Conservation (phyloP, 1,284 basidiomycete genomes). For the Ustilago shanxiensis region DNA sequence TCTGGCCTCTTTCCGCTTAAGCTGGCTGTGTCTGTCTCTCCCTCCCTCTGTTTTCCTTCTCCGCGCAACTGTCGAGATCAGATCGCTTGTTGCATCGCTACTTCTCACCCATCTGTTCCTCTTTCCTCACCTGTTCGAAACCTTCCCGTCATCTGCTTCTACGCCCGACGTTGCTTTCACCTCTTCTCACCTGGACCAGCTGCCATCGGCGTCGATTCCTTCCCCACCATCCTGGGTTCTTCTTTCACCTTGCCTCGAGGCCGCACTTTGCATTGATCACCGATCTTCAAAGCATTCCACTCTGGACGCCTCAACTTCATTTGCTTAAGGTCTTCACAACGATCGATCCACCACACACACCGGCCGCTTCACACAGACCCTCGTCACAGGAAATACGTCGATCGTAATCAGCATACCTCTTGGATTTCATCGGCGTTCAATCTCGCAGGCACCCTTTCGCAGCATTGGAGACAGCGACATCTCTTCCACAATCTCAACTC, state of each 20-base stretch:
- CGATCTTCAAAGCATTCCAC: background rate
- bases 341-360: background rate
- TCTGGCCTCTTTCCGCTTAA: background rate
- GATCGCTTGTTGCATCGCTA: constrained; percentile 2
- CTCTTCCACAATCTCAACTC: background rate
- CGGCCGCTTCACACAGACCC: background rate
- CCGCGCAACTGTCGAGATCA: background rate
- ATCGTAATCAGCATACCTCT: background rate
- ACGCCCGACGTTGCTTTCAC: background rate
- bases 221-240: constrained; percentile 12
- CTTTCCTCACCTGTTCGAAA: background rate
- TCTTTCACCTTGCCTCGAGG: background rate
- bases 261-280: background rate
- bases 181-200: background rate
- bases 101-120: background rate
- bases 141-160: no score
- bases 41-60: background rate
- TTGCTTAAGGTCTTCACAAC: background rate
- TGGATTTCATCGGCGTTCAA: background rate
- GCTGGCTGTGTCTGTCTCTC: background rate
- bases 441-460: background rate
- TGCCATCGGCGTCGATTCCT: background rate
- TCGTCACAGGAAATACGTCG: background rate
- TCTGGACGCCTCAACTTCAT: background rate
- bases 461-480: background rate